These are phyloP conservation scores for Kwoniella mangroviensis DNA, from an alignment of 768 basidiomycete species.

Conservation along the genomic window DNA sequence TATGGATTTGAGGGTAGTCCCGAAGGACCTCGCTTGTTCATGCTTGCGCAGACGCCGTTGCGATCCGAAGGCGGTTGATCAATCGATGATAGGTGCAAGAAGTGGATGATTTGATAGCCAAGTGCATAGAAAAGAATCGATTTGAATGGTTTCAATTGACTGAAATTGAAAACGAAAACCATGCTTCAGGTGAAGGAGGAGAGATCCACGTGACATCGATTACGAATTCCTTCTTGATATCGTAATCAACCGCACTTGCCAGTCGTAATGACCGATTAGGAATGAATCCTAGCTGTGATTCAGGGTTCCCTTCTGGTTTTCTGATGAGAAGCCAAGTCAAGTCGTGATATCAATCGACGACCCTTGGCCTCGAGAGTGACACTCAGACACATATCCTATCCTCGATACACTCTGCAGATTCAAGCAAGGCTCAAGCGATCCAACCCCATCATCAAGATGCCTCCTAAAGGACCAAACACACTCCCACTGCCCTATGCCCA, in stretches of 20 bases:
- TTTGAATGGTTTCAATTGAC: background rate
- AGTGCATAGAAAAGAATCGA: conserved; percentile 1
- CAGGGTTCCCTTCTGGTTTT: too few relatives aligned
- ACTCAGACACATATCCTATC: too few relatives aligned
- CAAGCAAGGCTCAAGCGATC: too few relatives aligned
- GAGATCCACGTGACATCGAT: background rate
- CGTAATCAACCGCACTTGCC: background rate
- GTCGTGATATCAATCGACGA: too few relatives aligned
- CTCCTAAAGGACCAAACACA: conserved; percentile 33
- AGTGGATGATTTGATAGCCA: background rate
- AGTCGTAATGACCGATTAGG: background rate
- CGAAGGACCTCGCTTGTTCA: conserved; percentile 25
- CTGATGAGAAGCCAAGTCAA: too few relatives aligned
- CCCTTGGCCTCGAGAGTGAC: too few relatives aligned
- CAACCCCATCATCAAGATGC: conserved; percentile 26
- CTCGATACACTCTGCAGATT: too few relatives aligned
- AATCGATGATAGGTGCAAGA: conserved; percentile 1
- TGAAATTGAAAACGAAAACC: background rate
- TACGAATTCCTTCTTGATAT: background rate
- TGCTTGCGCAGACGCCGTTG: background rate
- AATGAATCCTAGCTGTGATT: background rate
- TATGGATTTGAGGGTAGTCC: conserved; percentile 40
- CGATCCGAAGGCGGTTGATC: background rate
- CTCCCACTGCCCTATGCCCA: conserved; percentile 56
- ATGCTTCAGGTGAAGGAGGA: too few relatives aligned